Evolutionary conservation across 805 yeast species (phyloP).

Genomic region (Candida andamanensis): DNA sequence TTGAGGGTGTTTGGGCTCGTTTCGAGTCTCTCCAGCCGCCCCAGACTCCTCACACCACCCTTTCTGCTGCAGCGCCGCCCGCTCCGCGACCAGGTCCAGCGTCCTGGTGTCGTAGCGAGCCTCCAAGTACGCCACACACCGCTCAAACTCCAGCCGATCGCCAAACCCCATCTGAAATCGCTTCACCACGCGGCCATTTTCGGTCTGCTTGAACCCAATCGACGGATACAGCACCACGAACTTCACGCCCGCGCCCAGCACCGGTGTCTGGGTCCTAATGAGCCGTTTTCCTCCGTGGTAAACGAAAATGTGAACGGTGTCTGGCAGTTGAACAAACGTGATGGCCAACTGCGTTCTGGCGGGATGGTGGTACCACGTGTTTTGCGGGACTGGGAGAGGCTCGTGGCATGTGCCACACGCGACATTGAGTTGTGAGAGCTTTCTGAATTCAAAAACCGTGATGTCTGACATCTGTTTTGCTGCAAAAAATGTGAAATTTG

Average conservation of each 20-base stretch:
- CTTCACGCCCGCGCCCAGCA: conserved; percentile 8
- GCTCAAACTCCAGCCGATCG: conserved; percentile 3
- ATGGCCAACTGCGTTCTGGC: conserved; percentile 12
- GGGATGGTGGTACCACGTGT: conserved; percentile 28
- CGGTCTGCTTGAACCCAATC: conserved; percentile 22
- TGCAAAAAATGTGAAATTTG: conserved; percentile 1
- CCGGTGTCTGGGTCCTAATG: conserved; percentile 5
- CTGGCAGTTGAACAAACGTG: conserved; percentile 7
- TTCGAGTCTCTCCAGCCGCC: too few species aligned
- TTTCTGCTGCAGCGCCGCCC: too few species aligned
- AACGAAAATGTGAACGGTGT: conserved; percentile 7
- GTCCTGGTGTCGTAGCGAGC: conserved; percentile 2
- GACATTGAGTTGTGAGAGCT: conserved; percentile 8
- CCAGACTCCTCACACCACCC: too few species aligned
- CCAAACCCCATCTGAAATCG: conserved; percentile 27
- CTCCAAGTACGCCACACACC: conserved; percentile 3
- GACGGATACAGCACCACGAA: conserved; percentile 21
- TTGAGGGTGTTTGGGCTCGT: too few species aligned
- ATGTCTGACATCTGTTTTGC: conserved; percentile 5
- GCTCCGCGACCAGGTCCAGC: too few species aligned
- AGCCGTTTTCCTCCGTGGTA: conserved; percentile 10
- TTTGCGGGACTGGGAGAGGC: too few species aligned
- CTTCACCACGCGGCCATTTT: conserved; percentile 15
- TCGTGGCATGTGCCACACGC: conserved; percentile 1
- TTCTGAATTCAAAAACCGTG: conserved; percentile 8